Evolutionary conservation across 2,329 filamentous ascomycete genomes (phyloP), one percentile per base, ranked within the genome.

Genomic region (Ophiostoma australiae): DNA sequence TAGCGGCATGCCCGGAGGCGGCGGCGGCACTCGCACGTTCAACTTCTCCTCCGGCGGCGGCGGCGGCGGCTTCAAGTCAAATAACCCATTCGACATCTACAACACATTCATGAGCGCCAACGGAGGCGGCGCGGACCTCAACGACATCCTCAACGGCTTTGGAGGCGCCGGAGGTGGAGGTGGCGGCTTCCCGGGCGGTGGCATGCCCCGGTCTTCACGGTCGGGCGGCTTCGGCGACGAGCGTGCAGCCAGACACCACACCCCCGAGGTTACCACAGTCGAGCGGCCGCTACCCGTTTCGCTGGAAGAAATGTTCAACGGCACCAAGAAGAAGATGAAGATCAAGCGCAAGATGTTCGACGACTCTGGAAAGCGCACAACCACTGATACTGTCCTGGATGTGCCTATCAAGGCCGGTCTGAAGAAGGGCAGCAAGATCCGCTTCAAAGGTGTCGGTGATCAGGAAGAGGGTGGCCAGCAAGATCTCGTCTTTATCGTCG

Each of bases 371-470:
- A 97, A 97, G 83, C 89, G 93, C 76, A 92, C 88, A 63, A 91
- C 90, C 3, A 91, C 94, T 73, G 95, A 99, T 76, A 91, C 94
- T 77, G 92, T 97, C 23, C 83, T 99, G 39, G 93, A 97, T 78
- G 94, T 98, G 69, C 93, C 93, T 67, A 97, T 99, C 82, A 98
- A 97, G 82, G 90, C 93, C 6, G 95, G 95, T 72, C 82, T 98
- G 80, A 97, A 98, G 82, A 94, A 96, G 76, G 95, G 95, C 39
- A 97, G 92, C 77, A 99, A 98, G 85, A 97, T 99, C 81, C 97
- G 97, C 82, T 99, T 97, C 79, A 92, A 91, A 78, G 93, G 94
- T 61, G 94, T 99, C n/a, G 95, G 95, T 13, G 95, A 99, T 80
- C 94, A 98, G 79, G 93, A 97, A 73, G 95, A 98, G 78, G 95